Base-by-base conservation (phyloP, 768 basidiomycete species). In the Asterophora parasitica region DNA sequence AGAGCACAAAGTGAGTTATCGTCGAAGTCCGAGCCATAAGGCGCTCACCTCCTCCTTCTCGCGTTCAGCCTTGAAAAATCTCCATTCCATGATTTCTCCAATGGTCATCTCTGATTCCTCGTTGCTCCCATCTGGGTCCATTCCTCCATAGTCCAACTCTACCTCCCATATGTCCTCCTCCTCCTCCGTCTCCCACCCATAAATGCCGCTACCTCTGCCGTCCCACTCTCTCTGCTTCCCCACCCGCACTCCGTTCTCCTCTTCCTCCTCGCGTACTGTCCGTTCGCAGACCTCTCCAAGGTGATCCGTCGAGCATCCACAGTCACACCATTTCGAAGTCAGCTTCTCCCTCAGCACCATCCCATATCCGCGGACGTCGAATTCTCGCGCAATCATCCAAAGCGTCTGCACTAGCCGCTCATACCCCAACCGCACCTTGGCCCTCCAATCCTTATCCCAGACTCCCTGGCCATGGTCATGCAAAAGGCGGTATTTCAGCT, bases 201-300 rank as follows among this genome's bases (percentile, higher is more conserved):
- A 76, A 3, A 88, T 72, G 3, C 85, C 85, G 44, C 77, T 81
- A 55, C 85, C 85, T 52, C 85, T 70, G 4, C 84, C 85, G 53
- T 88, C 85, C 85, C 86, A 88, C 57, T 87, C 85, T 39, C 81
- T 66, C 57, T 82, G 79, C 58, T 88, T 88, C 5, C 85, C 85
- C 0, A 74, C 64, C 31, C 82, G 60, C 0, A 77, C 72, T 1
- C 79, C 73, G 33, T 69, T 76, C 48, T 79, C 81, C 54, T 79
- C 78, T 56, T 85, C 85, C 23, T 84, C 84, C 59, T 83, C 79
- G 40, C 83, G 62, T 27, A 86, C 85, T 7, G 83, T 83, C 48
- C 73, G 73, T 66, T 87, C 85, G 52, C 86, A 87, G 12, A 88
- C 85, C 60, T 87, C 85, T 1, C 83, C 81, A 10, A 88, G 67